Percentiles rank a stretch among this genome's conserved stretches.
Evolutionary conservation across 2,329 filamentous ascomycete species (phyloP).

Genomic region (Penicillium sp.): DNA sequence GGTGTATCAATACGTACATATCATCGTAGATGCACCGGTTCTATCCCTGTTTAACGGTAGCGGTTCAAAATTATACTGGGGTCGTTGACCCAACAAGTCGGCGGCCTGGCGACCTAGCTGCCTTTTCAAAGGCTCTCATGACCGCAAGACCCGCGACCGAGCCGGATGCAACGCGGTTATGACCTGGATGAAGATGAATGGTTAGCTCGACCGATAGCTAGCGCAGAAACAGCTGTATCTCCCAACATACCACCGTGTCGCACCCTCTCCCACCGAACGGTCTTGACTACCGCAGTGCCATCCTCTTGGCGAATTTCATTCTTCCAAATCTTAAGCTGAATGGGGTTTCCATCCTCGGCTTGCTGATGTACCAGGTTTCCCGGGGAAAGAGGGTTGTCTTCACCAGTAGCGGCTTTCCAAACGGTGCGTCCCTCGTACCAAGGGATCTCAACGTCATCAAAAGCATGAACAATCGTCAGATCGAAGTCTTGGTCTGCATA

Average conservation of each 20-base stretch:
- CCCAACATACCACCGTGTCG: constrained; percentile 43
- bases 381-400: constrained; percentile 22
- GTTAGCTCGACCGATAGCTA: too few species aligned
- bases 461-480: constrained; percentile 75
- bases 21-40: too few species aligned
- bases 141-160: constrained; percentile 41
- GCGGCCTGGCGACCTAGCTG: too few species aligned
- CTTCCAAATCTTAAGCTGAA: constrained; percentile 43
- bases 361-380: constrained; percentile 33
- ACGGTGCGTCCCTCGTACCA: constrained; percentile 54
- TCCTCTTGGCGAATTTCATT: constrained; percentile 22
- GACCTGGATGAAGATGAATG: constrained; percentile 27
- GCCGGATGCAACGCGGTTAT: constrained; percentile 44
- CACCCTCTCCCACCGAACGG: constrained; percentile 46
- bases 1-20: too few species aligned
- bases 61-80: too few species aligned
- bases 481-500: constrained; percentile 57
- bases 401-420: constrained; percentile 42
- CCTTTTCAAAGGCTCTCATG: constrained; percentile 37
- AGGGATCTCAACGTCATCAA: constrained; percentile 79
- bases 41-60: too few species aligned
- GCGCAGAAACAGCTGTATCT: too few species aligned
- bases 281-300: constrained; percentile 33
- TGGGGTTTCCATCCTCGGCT: constrained; percentile 30
- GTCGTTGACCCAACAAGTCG: too few species aligned